Conservation (phyloP, 441 rosid genomes). For the Kokia cookei region DNA sequence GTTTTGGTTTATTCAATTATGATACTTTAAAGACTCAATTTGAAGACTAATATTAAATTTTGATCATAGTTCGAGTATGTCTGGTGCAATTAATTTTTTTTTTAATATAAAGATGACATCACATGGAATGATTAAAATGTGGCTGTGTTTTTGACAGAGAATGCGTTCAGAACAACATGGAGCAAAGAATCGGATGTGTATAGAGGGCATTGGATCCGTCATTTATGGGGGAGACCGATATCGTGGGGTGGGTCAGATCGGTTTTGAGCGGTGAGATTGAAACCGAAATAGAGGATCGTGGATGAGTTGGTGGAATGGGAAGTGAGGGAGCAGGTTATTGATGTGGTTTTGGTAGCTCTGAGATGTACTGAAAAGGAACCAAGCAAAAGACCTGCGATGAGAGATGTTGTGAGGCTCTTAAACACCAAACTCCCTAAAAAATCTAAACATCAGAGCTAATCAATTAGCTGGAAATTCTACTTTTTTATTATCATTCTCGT, state of each 20-base stretch:
- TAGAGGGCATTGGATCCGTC: slow-evolving; percentile 48
- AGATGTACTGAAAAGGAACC: slow-evolving; percentile 57
- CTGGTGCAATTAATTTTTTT: not conserved
- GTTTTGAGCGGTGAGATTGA: slow-evolving; percentile 22
- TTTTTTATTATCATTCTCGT: not conserved
- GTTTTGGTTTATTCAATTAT: not conserved
- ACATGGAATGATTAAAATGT: not conserved
- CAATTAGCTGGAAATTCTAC: not conserved
- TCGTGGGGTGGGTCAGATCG: slow-evolving; percentile 47
- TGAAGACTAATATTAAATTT: not conserved
- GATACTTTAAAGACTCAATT: no score
- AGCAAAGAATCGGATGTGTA: slow-evolving; percentile 73
- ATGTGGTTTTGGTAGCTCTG: slow-evolving; percentile 39
- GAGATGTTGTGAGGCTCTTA: slow-evolving; percentile 59
- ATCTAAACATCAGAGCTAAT: not conserved
- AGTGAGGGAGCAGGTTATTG: slow-evolving; percentile 38
- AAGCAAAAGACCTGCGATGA: slow-evolving; percentile 55
- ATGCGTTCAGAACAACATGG: slow-evolving; percentile 42
- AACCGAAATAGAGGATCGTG: slow-evolving; percentile 15
- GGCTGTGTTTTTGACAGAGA: slow-evolving; percentile 38
- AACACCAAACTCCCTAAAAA: slow-evolving; percentile 12
- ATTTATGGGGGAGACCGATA: slow-evolving; percentile 35
- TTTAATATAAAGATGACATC: not conserved
- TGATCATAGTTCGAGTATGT: not conserved
- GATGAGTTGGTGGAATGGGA: slow-evolving; percentile 42